Conservation (phyloP, 1,284 basidiomycete species). For the Rhodotorula mucilaginosa region DNA sequence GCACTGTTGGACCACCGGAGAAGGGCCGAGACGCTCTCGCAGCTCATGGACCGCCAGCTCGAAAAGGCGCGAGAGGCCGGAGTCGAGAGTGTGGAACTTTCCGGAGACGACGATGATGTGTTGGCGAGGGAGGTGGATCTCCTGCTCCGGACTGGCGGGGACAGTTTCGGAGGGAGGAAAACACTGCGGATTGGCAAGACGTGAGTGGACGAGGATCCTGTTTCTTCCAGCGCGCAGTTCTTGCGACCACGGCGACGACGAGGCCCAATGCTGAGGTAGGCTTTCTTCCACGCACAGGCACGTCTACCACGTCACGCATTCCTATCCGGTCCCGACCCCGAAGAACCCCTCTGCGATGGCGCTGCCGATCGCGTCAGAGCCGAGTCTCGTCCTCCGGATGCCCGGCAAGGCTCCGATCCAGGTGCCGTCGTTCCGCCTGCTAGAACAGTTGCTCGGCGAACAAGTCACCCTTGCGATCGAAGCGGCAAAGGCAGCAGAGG, state of each 20-base stretch:
- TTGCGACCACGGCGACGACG: no score
- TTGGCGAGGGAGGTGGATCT: neutral
- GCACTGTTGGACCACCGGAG: constrained; percentile 19
- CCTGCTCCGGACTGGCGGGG: neutral
- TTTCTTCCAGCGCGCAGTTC: no score
- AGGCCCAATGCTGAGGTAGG: no score
- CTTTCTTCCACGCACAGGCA: constrained; percentile 1
- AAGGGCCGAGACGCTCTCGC: constrained; percentile 3
- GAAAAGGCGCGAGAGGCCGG: neutral
- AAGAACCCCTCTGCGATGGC: neutral
- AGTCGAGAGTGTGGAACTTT: neutral
- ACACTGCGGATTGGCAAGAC: constrained; percentile 8
- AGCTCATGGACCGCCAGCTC: neutral
- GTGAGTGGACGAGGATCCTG: constrained; percentile 6
- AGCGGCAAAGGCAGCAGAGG: neutral
- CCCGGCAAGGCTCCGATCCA: constrained; percentile 19
- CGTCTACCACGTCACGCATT: constrained; percentile 27
- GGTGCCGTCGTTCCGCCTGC: constrained; percentile 15
- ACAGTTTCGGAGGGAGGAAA: constrained; percentile 27
- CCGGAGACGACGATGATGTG: neutral
- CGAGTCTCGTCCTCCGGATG: constrained; percentile 15
- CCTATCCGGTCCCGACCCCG: constrained; percentile 16
- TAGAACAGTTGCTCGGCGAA: constrained; percentile 22
- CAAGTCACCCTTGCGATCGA: constrained; percentile 9
- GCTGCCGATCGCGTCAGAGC: neutral